A percentile compares a stretch with the other conserved stretches of the same genome.
Evolutionary conservation across 345 rosid species (phyloP).

Genomic region (Carallia brachiata): DNA sequence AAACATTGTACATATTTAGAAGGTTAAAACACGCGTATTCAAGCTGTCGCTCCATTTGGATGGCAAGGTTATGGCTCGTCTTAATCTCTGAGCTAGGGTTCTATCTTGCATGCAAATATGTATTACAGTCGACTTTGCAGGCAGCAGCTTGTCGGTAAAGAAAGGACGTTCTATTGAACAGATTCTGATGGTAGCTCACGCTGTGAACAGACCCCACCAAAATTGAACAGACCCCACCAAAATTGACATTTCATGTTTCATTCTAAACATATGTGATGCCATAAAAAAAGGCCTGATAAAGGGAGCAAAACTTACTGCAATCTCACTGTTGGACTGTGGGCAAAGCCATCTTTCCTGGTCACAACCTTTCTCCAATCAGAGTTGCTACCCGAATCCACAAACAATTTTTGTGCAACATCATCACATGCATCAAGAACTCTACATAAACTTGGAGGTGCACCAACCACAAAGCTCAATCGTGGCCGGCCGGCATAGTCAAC

Average conservation of each 20-base stretch:
- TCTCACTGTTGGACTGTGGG: conserved; percentile 51
- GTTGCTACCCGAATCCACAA: conserved; percentile 47
- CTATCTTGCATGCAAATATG: too few relatives aligned
- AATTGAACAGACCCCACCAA: too few relatives aligned
- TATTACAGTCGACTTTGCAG: too few relatives aligned
- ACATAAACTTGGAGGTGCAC: conserved; percentile 49
- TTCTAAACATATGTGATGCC: neutral
- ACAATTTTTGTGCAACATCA: conserved; percentile 37
- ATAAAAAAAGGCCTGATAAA: neutral
- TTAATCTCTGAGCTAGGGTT: too few relatives aligned
- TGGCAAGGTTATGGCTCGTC: too few relatives aligned
- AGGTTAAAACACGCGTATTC: neutral
- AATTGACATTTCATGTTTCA: neutral
- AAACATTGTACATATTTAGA: neutral
- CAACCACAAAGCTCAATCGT: conserved; percentile 64
- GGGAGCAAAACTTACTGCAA: conserved; percentile 56
- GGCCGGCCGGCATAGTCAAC: conserved; percentile 54
- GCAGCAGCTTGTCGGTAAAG: too few relatives aligned
- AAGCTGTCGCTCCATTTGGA: neutral
- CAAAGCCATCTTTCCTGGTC: conserved; percentile 31
- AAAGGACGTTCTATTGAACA: too few relatives aligned
- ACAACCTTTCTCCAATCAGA: conserved; percentile 70
- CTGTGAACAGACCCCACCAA: too few relatives aligned
- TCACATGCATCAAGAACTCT: conserved; percentile 65
- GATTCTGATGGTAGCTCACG: too few relatives aligned